Evolutionary conservation across 2,329 filamentous ascomycete species (phyloP).

Genomic region (Botrytis aclada): DNA sequence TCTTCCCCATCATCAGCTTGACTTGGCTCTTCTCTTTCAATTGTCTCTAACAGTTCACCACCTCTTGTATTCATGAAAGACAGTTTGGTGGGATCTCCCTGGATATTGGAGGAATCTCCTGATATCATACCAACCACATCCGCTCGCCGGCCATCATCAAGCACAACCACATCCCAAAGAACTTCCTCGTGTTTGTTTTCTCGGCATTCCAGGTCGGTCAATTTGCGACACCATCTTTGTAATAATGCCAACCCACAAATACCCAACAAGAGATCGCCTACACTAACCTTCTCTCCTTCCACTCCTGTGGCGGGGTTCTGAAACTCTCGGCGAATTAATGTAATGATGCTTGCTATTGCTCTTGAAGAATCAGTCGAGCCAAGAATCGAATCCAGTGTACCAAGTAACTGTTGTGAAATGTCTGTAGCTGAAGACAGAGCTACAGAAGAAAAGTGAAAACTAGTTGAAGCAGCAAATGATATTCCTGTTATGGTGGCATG

Average conservation of each 20-base stretch:
- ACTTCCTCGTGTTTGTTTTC: conserved; percentile 52
- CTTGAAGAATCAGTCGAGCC: conserved; percentile 67
- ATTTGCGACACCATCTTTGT: conserved; percentile 54
- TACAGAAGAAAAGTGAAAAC: conserved; percentile 57
- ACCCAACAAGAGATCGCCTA: conserved; percentile 59
- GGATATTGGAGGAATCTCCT: conserved; percentile 35
- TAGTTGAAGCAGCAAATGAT: conserved; percentile 59
- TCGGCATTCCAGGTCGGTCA: conserved; percentile 49
- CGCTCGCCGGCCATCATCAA: conserved; percentile 56
- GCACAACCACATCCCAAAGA: conserved; percentile 65
- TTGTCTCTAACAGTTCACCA: conserved; percentile 38
- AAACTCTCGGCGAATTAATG: conserved; percentile 61
- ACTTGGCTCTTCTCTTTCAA: conserved; percentile 39
- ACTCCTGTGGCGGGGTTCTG: conserved; percentile 59
- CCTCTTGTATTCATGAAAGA: conserved; percentile 33
- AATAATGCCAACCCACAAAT: conserved; percentile 60
- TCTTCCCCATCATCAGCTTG: conserved; percentile 41
- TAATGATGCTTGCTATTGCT: conserved; percentile 64
- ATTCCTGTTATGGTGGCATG: conserved; percentile 57
- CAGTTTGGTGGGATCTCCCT: conserved; percentile 35
- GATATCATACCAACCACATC: conserved; percentile 45
- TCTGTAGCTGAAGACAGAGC: conserved; percentile 54
- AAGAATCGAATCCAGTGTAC: conserved; percentile 60
- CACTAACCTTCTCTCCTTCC: conserved; percentile 57
- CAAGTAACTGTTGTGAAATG: conserved; percentile 55